Conservation (phyloP, 805 yeast genomes). For the Jamesozyma gamospora region DNA sequence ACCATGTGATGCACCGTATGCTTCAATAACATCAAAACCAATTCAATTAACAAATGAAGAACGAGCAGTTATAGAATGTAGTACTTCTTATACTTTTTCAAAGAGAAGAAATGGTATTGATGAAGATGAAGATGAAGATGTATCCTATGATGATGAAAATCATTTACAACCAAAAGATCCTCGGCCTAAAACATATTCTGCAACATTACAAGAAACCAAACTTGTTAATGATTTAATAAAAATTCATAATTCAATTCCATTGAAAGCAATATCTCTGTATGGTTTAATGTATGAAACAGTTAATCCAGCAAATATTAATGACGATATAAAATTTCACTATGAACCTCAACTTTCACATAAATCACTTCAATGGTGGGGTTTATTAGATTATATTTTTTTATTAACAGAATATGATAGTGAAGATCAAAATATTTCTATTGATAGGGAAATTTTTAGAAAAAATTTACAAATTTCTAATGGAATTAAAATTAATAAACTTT, state of each 20-base stretch:
- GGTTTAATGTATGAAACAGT: slow-evolving; percentile 54
- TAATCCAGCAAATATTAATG: slow-evolving; percentile 55
- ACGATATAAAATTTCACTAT: slow-evolving; percentile 42
- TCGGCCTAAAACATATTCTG: slow-evolving; percentile 40
- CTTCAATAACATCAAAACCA: slow-evolving; percentile 61
- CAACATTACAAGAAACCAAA: slow-evolving; percentile 38
- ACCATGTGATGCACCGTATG: slow-evolving; percentile 75
- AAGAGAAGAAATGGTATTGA: slow-evolving; percentile 33
- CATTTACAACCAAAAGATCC: slow-evolving; percentile 47
- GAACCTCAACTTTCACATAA: slow-evolving; percentile 87
- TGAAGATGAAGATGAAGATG: slow-evolving; percentile 34
- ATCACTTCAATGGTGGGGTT: slow-evolving; percentile 83
- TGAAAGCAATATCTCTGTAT: slow-evolving; percentile 61
- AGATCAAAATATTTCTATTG: neutral
- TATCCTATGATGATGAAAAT: slow-evolving; percentile 31
- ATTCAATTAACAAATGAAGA: slow-evolving; percentile 40
- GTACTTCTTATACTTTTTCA: slow-evolving; percentile 49
- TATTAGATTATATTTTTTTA: slow-evolving; percentile 73
- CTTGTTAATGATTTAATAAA: slow-evolving; percentile 38
- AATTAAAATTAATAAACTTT: slow-evolving; percentile 40
- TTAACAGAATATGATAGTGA: slow-evolving; percentile 39
- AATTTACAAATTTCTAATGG: slow-evolving; percentile 33
- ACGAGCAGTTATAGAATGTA: slow-evolving; percentile 46
- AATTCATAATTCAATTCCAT: slow-evolving; percentile 45
- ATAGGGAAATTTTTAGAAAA: slow-evolving; percentile 26